Conservation (phyloP, 164 flowering plant species). For the Berberis vulgaris region DNA sequence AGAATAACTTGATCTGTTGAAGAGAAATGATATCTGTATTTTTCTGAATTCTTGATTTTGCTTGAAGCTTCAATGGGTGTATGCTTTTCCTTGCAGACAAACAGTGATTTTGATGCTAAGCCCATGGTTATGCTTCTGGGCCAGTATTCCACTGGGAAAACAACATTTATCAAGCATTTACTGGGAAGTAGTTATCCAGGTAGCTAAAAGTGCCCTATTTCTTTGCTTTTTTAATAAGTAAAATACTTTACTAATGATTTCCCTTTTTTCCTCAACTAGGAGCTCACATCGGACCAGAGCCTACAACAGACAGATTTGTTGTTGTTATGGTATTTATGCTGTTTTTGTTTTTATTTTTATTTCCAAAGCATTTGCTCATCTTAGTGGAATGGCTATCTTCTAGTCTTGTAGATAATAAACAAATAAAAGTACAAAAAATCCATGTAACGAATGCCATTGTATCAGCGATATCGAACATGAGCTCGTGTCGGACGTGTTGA, state of each 20-base stretch:
- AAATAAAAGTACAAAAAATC: too few species aligned
- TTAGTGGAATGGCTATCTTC: too few species aligned
- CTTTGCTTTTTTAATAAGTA: background rate
- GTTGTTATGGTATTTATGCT: conserved; percentile 71
- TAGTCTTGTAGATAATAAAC: too few species aligned
- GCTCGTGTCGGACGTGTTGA: too few species aligned
- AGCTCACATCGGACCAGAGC: conserved; percentile 98
- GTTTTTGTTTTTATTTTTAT: background rate
- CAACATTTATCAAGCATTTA: conserved; percentile 94
- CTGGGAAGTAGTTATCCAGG: conserved; percentile 82
- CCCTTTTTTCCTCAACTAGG: conserved; percentile 32
- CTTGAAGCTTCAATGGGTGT: too few species aligned
- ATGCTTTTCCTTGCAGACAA: conserved; percentile 41
- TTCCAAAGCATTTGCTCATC: background rate
- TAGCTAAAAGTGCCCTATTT: conserved; percentile 3
- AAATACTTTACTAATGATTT: background rate
- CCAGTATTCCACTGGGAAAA: conserved; percentile 97
- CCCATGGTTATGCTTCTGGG: conserved; percentile 99
- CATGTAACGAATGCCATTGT: too few species aligned
- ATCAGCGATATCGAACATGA: too few species aligned
- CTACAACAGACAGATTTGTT: conserved; percentile 94
- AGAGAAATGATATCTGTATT: too few species aligned
- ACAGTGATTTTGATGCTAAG: conserved; percentile 94
- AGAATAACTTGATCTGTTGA: too few species aligned
- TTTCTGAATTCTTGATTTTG: too few species aligned